Evolutionary conservation across 2,329 filamentous ascomycete genomes (phyloP).

Genomic region (Pseudopyrenochaeta lycopersici): DNA sequence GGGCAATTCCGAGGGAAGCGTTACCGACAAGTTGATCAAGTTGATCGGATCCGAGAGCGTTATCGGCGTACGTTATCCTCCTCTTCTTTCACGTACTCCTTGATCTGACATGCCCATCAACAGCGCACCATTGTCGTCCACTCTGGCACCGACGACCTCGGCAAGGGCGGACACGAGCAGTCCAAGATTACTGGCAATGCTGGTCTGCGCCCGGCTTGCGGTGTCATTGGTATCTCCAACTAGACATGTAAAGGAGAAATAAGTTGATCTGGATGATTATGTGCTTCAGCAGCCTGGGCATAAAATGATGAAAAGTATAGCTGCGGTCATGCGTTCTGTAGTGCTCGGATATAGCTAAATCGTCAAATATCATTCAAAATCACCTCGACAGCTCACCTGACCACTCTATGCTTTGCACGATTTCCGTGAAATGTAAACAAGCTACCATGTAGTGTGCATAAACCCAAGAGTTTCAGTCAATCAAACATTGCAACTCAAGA

Average conservation of each 20-base stretch:
- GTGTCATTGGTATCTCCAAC: slow-evolving; percentile 88
- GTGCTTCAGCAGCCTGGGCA: slow-evolving; percentile 14
- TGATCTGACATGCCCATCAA: slow-evolving; percentile 19
- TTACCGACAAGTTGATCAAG: slow-evolving; percentile 86
- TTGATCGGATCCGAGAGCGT: slow-evolving; percentile 95
- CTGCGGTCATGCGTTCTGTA: not conserved
- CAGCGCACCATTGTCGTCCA: slow-evolving; percentile 96
- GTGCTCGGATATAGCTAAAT: not conserved
- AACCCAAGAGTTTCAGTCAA: too few species aligned
- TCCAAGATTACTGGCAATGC: slow-evolving; percentile 99
- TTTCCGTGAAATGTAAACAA: too few species aligned
- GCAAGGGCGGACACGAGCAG: slow-evolving; percentile 90
- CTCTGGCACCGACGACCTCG: slow-evolving; percentile 94
- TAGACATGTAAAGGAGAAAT: not conserved
- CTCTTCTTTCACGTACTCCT: not conserved
- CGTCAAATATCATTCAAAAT: not conserved
- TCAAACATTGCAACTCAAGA: too few species aligned
- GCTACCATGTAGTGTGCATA: too few species aligned
- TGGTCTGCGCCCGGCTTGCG: slow-evolving; percentile 91
- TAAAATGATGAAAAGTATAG: not conserved
- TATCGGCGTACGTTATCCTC: slow-evolving; percentile 74
- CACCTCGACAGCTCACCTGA: too few species aligned
- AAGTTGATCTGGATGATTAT: not conserved
- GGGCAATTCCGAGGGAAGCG: slow-evolving; percentile 85
- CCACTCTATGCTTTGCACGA: not conserved